phyloP scores from a whole-genome alignment of 2,329 filamentous ascomycete genomes.

The Colletotrichum sp. region DNA sequence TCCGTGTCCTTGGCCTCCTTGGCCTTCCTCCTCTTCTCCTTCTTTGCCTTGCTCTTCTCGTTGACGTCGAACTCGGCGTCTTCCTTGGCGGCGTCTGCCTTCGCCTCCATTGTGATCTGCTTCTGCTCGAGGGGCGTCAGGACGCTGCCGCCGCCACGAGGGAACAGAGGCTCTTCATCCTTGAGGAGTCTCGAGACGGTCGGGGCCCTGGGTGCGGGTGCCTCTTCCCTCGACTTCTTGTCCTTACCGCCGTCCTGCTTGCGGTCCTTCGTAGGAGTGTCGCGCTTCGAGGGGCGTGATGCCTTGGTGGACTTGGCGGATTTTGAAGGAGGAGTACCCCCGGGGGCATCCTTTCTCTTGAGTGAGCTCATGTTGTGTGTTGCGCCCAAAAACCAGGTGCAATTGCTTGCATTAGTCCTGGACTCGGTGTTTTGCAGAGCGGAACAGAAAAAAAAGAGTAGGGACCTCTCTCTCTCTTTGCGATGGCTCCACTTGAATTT shows the following conservation, averaged over 20 bases:
- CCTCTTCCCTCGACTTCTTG: conserved; percentile 32
- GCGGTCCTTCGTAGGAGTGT: conserved; percentile 29
- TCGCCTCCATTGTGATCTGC: conserved; percentile 93
- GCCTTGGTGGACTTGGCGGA: conserved; percentile 43
- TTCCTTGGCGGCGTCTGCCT: conserved; percentile 89
- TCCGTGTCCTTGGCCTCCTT: conserved; percentile 47
- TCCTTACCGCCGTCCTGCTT: conserved; percentile 37
- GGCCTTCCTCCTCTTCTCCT: conserved; percentile 62
- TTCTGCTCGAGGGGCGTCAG: conserved; percentile 94
- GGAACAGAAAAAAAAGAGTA: conserved; percentile 1
- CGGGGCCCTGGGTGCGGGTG: conserved; percentile 35
- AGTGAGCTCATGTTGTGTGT: conserved; percentile 53
- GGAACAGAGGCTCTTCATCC: conserved; percentile 90
- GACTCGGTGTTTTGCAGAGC: conserved; percentile 9
- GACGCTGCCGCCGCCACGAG: conserved; percentile 88
- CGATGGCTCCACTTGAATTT: conserved; percentile 18
- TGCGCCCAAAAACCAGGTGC: conserved; percentile 13
- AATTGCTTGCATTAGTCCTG: conserved; percentile 19
- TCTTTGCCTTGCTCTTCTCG: conserved; percentile 49
- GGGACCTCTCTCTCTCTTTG: conserved; percentile 7
- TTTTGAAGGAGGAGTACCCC: conserved; percentile 54
- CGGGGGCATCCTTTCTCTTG: conserved; percentile 64
- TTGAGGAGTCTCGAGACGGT: conserved; percentile 53
- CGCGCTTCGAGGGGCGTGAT: conserved; percentile 26
- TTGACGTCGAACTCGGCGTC: conserved; percentile 64